Base-by-base conservation (phyloP, 148 eudicot species). In the Heliosperma pusillum region DNA sequence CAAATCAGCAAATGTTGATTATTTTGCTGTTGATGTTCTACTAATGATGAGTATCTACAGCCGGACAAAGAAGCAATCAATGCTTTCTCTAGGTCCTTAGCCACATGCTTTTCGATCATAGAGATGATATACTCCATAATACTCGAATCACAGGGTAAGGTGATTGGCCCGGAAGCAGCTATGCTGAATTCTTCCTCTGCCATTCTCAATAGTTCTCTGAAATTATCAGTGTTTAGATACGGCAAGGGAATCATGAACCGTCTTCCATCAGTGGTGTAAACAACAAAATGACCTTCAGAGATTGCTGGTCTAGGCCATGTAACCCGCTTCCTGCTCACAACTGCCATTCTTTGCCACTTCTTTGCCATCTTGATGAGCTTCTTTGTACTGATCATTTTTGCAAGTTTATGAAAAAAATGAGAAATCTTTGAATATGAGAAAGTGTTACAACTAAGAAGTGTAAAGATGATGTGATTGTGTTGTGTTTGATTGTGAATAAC, bases 331-430 rank as follows among this genome's bases (percentile, higher is more conserved):
- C 82, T 60, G 62, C 69, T 80, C 2, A 60, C 66, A n/a, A 29
- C 58, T 21, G 82, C 76, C 9, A 80, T 27, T 63, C 25, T 76
- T 20, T 76, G 79, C 73, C 83, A 76, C 79, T 76, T 80, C 52
- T 25, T 76, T 40, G 79, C 83, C 60, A 80, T 66, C 42, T 64
- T 76, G 52, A 65, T 76, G 26, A 80, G 75, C 20, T 66, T 71
- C 66, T 80, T 80, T 26, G 83, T 36, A 72, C 79, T 76, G 1
- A 80, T 71, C 83, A 80, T 80, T 52, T 72, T 33, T 27, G n/a
- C n/a, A n/a, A n/a, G n/a, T n/a, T n/a, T 29, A n/a, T n/a, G n/a
- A n/a, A n/a, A n/a, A n/a, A 33, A 33, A n/a, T n/a, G n/a, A n/a
- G n/a, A n/a, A n/a, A n/a, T n/a, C n/a, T n/a, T n/a, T n/a, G n/a